Conservation (phyloP, 805 yeast species). For the Cyberlindnera euphorbiiphila region DNA sequence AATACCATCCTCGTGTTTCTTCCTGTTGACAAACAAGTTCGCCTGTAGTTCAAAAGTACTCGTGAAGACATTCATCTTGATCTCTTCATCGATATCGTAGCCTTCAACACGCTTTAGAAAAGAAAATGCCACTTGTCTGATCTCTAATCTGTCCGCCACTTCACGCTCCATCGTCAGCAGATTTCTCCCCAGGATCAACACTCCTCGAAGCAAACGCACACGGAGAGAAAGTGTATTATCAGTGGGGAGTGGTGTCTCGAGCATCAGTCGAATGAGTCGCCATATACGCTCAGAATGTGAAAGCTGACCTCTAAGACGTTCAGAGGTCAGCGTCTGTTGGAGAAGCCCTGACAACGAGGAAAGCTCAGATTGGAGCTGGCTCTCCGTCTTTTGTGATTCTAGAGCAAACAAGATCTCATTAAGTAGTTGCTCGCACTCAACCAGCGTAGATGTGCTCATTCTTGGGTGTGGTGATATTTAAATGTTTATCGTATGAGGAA, state of each 20-base stretch:
- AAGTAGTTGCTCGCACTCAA: conserved; percentile 2
- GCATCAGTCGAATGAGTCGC: conserved; percentile 20
- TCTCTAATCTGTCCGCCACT: conserved; percentile 25
- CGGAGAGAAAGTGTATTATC: conserved; percentile 11
- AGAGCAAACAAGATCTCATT: conserved; percentile 3
- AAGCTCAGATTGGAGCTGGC: conserved; percentile 4
- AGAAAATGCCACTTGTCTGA: conserved; percentile 6
- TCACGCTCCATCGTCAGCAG: conserved; percentile 34
- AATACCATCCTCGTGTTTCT: conserved; percentile 4
- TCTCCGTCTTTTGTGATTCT: not conserved
- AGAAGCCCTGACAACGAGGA: conserved; percentile 6
- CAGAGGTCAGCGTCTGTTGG: conserved; percentile 20
- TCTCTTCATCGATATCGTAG: not conserved
- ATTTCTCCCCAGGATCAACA: conserved; percentile 46
- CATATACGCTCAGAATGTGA: conserved; percentile 28
- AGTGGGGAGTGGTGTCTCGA: conserved; percentile 6
- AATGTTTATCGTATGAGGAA: too few relatives aligned
- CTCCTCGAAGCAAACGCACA: conserved; percentile 42
- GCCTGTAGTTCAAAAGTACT: conserved; percentile 18
- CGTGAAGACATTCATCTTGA: conserved; percentile 3
- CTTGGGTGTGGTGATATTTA: not conserved
- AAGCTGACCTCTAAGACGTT: conserved; percentile 24
- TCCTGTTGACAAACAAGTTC: conserved; percentile 15
- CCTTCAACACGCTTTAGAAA: not conserved
- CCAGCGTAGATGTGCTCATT: not conserved